Evolutionary conservation across 306 rosid genomes (phyloP), one percentile per base, ranked within the genome.

Genomic region (Cercis canadensis): DNA sequence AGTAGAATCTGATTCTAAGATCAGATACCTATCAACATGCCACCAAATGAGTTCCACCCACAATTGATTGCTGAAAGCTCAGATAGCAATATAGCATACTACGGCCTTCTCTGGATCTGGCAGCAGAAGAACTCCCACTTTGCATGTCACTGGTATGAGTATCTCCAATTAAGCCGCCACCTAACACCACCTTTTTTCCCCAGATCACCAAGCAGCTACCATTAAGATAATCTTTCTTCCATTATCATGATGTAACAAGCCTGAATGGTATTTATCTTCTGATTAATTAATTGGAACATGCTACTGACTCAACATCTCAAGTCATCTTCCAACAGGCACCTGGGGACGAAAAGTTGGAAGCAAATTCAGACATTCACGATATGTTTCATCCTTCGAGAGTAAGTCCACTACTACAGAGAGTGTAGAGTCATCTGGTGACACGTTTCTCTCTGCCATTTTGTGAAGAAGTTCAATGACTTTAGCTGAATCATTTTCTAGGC

Each of bases 381-480:
- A 77, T 8, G 66, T 77, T 58, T 72, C 77, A 55, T 79, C 79
- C 74, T 75, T 69, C 3, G 62, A 54, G 21, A 85, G 75, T 24
- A 80, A 62, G 62, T 72, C 78, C 67, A 79, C 15, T 8, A 84
- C 78, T 24, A 79, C 55, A 71, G 82, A 33, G 52, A 45, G 19
- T 62, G 76, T 79, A 44, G 58, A 54, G 64, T 32, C 50, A 62
- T 84, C 78, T 10, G 89, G 86, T 50, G 62, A 68, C 70, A 84
- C 24, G 33, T 70, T 70, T 73, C 55, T 80, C 80, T 62, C 40
- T 0, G 21, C 59, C 83, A 75, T 81, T 56, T 74, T 69, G 57
- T 80, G 84, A 47, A 87, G 80, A 86, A 80, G 78, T 70, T 84
- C 77, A 51, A 81, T 78, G 54, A 80, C 83, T 69, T 77, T 75